phyloP scores from a whole-genome alignment of 2,329 filamentous ascomycete species.

The Stagonosporopsis chrysanthemi region DNA sequence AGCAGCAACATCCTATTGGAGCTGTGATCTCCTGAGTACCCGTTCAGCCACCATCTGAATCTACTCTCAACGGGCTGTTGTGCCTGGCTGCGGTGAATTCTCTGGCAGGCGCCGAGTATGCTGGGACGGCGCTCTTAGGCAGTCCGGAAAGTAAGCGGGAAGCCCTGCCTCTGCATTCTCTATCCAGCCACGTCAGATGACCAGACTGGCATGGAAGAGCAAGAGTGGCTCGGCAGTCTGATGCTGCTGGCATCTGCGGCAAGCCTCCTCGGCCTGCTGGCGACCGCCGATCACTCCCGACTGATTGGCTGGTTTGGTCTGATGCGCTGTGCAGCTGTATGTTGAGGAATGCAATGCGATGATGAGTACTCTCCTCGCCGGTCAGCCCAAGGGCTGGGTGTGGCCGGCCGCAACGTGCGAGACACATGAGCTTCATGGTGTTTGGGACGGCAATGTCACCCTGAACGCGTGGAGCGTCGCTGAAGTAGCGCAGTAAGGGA shows the following conservation, averaged over 20 bases:
- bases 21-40: slow-evolving; percentile 36
- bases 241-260: slow-evolving; percentile 38
- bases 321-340: slow-evolving; percentile 32
- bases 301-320: slow-evolving; percentile 27
- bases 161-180: slow-evolving; percentile 37
- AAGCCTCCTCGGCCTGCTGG: slow-evolving; percentile 32
- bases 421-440: slow-evolving; percentile 40
- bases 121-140: slow-evolving; percentile 31
- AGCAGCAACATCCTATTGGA: slow-evolving; percentile 32
- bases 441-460: slow-evolving; percentile 40
- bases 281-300: slow-evolving; percentile 19
- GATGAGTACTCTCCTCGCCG: slow-evolving; percentile 29
- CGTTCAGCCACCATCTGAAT: slow-evolving; percentile 48
- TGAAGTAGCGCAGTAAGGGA: slow-evolving; percentile 30
- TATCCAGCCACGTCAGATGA: slow-evolving; percentile 45
- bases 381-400: slow-evolving; percentile 39
- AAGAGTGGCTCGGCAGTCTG: slow-evolving; percentile 31
- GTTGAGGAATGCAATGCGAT: slow-evolving; percentile 47
- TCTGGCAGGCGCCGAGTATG: slow-evolving; percentile 37
- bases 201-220: slow-evolving; percentile 30
- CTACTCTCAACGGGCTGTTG: slow-evolving; percentile 46
- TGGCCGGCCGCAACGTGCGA: slow-evolving; percentile 45
- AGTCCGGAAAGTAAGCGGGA: slow-evolving; percentile 33
- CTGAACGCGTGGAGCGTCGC: slow-evolving; percentile 33
- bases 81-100: slow-evolving; percentile 38